A percentile compares a stretch with the other conserved stretches of the same genome.
These are phyloP conservation scores for Acanthamoeba healyi DNA, from an alignment of 208 protist genomes.

Conservation along the genomic window DNA sequence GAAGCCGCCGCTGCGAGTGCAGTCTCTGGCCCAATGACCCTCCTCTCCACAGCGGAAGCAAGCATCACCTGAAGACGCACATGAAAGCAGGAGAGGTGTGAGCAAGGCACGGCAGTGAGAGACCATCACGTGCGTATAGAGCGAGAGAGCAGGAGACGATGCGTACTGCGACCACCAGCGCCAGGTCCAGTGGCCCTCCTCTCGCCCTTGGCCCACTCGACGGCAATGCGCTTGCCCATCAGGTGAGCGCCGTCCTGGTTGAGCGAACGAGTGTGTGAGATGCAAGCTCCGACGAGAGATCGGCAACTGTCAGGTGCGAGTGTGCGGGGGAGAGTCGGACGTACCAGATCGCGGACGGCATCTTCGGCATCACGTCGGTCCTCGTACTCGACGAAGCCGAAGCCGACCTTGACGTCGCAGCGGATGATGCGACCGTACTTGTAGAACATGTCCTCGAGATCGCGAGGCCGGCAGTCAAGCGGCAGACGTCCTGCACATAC, in stretches of 20 bases:
- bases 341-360: constrained; percentile 52
- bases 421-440: constrained; percentile 65
- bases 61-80: not conserved
- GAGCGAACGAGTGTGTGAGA: not conserved
- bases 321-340: no score
- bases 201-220: constrained; percentile 75
- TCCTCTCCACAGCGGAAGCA: constrained; percentile 64
- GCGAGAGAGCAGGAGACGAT: not conserved
- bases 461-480: constrained; percentile 15
- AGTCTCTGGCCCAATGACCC: constrained; percentile 63
- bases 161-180: not conserved
- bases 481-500: constrained; percentile 58
- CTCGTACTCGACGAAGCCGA: constrained; percentile 74
- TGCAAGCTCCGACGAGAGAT: not conserved
- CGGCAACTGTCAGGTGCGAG: no score
- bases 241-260: constrained; percentile 27
- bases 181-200: not conserved
- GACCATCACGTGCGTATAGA: not conserved
- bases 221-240: constrained; percentile 45
- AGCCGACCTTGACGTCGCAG: constrained; percentile 73
- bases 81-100: no score
- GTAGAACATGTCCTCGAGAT: constrained; percentile 77
- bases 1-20: not conserved
- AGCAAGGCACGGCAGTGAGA: not conserved
- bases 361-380: constrained; percentile 76